Base-by-base conservation (phyloP, 148 eudicot species). In the Dysphania ambrosioides region DNA sequence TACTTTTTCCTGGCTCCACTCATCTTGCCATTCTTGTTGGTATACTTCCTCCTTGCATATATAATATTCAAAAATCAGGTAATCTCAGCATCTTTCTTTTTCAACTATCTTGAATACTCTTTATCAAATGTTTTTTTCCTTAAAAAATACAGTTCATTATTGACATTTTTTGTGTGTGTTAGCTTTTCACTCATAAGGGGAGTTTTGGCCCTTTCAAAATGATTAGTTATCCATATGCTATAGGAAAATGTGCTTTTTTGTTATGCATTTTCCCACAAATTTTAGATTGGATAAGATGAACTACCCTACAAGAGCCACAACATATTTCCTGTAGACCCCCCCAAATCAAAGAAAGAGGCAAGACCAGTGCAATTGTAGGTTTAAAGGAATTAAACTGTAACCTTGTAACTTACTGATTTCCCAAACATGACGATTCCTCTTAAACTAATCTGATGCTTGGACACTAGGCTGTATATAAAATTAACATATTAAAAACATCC, bases 1-100 rank as follows among this genome's bases (percentile, higher is more conserved):
- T 89, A 89, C 76, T 89, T 89, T 78, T 87, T 89, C 77, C 80
- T 87, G 77, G 93, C 93, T 41, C 93, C 93, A 13, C 74, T 89
- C 70, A 89, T 89, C 65, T 57, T 89, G 71, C 93, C 93, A 41
- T 89, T 89, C 79, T 82, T 89, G 73, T 72, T 89, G 86, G 60
- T 87, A 64, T 89, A 89, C 81, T 85, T 77, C 71, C 82, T 85
- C 73, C 80, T 89, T 51, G 85, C 87, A 2, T 89, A 89, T 77
- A 73, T 89, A 73, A 74, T 89, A 66, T 89, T 77, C 58, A 86
- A 87, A 71, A 87, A 89, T 64, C 93, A 89, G 93, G 93, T 89
- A 71, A 77, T 30, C 78, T 72, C 11, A 60, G 1, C 42, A 38
- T 53, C 71, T 75, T 66, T 75, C 47, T 8, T 10, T 73, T 44